Evolutionary conservation across 2,329 filamentous ascomycete species (phyloP).

Genomic region (Dactylella cylindrospora): DNA sequence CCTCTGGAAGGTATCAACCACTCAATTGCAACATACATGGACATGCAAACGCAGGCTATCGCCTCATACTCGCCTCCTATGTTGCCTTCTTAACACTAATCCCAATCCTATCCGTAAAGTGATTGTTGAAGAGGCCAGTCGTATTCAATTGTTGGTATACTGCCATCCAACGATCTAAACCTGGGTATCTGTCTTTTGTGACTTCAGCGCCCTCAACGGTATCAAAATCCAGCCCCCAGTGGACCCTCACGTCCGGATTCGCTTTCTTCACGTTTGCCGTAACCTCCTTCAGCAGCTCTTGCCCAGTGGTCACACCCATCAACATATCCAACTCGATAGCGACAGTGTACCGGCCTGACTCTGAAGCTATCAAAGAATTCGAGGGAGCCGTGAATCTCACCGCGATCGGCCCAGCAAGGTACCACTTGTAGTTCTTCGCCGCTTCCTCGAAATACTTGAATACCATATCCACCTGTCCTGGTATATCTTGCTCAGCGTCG

Average conservation of each 20-base stretch:
- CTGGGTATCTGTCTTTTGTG: no score
- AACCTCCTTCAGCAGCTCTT: background rate
- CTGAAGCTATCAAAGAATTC: background rate
- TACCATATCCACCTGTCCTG: background rate
- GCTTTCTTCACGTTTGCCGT: background rate
- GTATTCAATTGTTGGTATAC: background rate
- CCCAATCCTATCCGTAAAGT: background rate
- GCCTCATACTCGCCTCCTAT: no score
- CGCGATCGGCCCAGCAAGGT: conserved; percentile 8
- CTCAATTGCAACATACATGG: no score
- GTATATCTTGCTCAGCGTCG: background rate
- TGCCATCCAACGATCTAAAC: background rate
- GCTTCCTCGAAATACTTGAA: background rate
- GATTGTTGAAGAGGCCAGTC: background rate
- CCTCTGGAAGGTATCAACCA: no score
- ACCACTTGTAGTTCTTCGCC: conserved; percentile 7
- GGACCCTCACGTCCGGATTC: conserved; percentile 5
- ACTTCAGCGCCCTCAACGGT: no score
- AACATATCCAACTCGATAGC: conserved; percentile 4
- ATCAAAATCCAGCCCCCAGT: conserved; percentile 14
- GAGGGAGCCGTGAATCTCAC: conserved; percentile 5
- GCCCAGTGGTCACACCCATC: background rate
- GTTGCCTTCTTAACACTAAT: no score
- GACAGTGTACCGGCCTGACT: background rate
- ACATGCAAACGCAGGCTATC: no score